Percentiles rank a stretch among this genome's conserved stretches.
phyloP scores from a whole-genome alignment of 2,329 filamentous ascomycete species.

The Paraphoma chrysanthemicola region DNA sequence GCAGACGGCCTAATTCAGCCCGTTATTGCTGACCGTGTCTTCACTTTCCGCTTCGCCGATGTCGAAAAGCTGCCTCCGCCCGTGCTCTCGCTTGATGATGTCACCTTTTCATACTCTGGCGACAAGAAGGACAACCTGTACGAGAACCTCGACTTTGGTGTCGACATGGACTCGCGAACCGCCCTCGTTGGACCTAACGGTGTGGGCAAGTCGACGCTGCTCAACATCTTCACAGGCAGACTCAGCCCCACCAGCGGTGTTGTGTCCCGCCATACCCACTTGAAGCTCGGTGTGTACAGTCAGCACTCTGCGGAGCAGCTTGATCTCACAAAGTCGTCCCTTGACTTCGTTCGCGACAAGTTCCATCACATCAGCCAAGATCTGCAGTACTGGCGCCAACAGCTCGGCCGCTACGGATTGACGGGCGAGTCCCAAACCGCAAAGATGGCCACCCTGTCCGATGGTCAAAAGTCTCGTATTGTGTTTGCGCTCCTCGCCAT shows the following conservation, averaged over 20 bases:
- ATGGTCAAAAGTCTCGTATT: conserved; percentile 97
- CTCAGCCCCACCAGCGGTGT: conserved; percentile 81
- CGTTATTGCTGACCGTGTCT: conserved; percentile 82
- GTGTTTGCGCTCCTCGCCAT: conserved; percentile 97
- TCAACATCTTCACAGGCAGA: conserved; percentile 96
- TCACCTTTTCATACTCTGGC: conserved; percentile 97
- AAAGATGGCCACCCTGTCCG: conserved; percentile 95
- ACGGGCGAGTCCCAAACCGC: conserved; percentile 93
- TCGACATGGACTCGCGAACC: conserved; percentile 99
- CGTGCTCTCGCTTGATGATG: conserved; percentile 93
- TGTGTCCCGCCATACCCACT: conserved; percentile 92
- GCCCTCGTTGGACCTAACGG: conserved; percentile 97
- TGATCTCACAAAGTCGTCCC: conserved; percentile 94
- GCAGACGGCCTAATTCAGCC: conserved; percentile 98
- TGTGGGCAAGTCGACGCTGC: conserved; percentile 97
- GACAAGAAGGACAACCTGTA: conserved; percentile 90
- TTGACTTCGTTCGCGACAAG: conserved; percentile 98
- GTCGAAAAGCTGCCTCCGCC: conserved; percentile 99
- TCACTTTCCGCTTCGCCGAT: conserved; percentile 97
- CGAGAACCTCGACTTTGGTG: conserved; percentile 95
- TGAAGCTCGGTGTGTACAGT: conserved; percentile 97
- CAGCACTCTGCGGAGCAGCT: conserved; percentile 99
- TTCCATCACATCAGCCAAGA: conserved; percentile 89
- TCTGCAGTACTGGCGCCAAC: conserved; percentile 99
- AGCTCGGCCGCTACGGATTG: conserved; percentile 93